These are phyloP conservation scores for Crataegus laevigata DNA, from an alignment of 306 rosid genomes.

Conservation along the genomic window DNA sequence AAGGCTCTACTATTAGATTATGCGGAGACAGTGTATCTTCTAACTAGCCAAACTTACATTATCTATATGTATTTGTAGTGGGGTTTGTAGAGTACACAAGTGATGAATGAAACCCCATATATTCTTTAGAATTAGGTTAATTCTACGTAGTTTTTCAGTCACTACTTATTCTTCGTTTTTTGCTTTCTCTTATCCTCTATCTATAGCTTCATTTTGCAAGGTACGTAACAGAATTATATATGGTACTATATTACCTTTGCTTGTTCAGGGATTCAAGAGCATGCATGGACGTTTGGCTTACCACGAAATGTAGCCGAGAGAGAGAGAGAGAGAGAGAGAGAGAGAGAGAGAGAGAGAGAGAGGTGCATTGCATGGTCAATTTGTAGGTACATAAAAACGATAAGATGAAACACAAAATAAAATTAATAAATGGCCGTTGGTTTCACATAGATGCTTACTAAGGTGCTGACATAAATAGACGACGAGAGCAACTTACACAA, in stretches of 20 bases:
- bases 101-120: not conserved
- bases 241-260: not conserved
- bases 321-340: not conserved
- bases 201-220: not conserved
- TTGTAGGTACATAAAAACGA: not conserved
- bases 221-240: not conserved
- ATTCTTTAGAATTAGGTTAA: not conserved
- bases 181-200: not conserved
- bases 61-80: not conserved
- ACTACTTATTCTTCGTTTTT: not conserved
- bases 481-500: fast-evolving
- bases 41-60: not conserved
- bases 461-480: not conserved
- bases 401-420: not conserved
- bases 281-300: not conserved
- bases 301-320: not conserved
- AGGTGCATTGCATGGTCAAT: not conserved
- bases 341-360: not conserved
- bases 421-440: not conserved
- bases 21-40: not conserved
- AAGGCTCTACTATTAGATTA: not conserved
- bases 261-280: not conserved
- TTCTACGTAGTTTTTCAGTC: not conserved
- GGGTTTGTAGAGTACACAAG: not conserved
- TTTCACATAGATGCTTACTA: not conserved